Evolutionary conservation across 1,139 yeast species (phyloP).

Genomic region (Kurtzmaniella natalensis): DNA sequence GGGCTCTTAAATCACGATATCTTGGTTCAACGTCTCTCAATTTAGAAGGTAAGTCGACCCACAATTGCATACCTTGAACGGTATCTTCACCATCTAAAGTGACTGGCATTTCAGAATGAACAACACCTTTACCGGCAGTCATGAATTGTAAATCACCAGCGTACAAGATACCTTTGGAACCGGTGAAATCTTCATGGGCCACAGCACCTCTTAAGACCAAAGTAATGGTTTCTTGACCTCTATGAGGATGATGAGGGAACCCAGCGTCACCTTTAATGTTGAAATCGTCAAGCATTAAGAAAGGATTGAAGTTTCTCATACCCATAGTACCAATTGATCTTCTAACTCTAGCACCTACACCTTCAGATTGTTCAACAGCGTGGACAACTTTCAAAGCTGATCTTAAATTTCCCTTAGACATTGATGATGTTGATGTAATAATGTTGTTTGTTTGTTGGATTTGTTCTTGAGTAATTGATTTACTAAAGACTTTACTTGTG

Average conservation of each 20-base stretch:
- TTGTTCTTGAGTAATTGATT: background rate
- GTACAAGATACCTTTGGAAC: conserved; percentile 68
- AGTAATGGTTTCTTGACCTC: conserved; percentile 88
- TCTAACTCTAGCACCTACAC: conserved; percentile 82
- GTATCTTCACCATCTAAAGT: conserved; percentile 51
- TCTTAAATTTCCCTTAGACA: conserved; percentile 26
- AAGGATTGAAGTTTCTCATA: conserved; percentile 75
- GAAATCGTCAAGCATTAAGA: conserved; percentile 82
- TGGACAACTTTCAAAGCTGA: conserved; percentile 54
- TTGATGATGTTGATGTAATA: background rate
- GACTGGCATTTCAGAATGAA: conserved; percentile 86
- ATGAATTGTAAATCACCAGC: conserved; percentile 91
- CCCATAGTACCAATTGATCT: conserved; percentile 71
- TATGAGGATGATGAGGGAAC: conserved; percentile 91
- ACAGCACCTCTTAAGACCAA: conserved; percentile 68
- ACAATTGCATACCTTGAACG: conserved; percentile 75
- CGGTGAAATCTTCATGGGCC: conserved; percentile 92
- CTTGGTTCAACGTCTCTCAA: conserved; percentile 70
- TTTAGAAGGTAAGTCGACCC: conserved; percentile 84
- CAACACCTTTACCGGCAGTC: conserved; percentile 92
- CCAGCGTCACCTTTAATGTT: conserved; percentile 53
- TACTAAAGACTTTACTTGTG: background rate
- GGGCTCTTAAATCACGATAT: conserved; percentile 70
- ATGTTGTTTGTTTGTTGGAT: background rate
- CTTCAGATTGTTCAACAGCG: conserved; percentile 78